Evolutionary conservation across 176 grass and related monocot genomes (phyloP), one percentile per base, ranked within the genome.

Genomic region (Otatea glauca): DNA sequence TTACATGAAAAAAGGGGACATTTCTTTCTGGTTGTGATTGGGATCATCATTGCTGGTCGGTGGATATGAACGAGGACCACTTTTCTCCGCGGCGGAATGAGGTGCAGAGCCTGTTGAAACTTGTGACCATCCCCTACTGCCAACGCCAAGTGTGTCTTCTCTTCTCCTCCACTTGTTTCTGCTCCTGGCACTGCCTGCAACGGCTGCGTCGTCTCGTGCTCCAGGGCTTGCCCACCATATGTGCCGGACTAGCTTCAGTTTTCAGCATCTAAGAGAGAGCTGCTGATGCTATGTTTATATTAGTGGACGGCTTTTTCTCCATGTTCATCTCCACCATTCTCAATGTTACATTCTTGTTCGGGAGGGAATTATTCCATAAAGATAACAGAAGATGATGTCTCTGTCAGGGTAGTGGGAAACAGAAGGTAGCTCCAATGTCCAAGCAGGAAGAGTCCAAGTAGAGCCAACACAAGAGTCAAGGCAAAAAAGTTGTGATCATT

Each of bases 1-100:
- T 15, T 63, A 1, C 38, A 18, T 17, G 13, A n/a, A 9, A 3
- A 0, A 39, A 29, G 10, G 15, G 27, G 27, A 16, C 24, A 13
- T 51, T 80, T 67, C 77, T 67, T 68, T 70, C 79, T 58, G 34
- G 34, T 43, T 9, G 65, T 48, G 64, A 50, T 55, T 56, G 79
- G 79, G 34, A 81, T 81, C 79, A 81, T 81, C 48, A 25, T 81
- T 10, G 79, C 79, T 42, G 49, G 79, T 48, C 48, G 79, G 79
- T 81, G 48, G 48, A 81, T 56, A 67, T 70, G 65, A 35, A 81
- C 65, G 16, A 81, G 65, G 35, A 81, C 65, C 39, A 70, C 48
- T 25, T 53, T 58, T 9, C 9, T 55, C 49, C 18, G 4, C 1
- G 34, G 13, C 13, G 34, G 50, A 70, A 70, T 9, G 1, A 41